Base-by-base conservation (phyloP, 139 green algal genomes). In the Pleodorina starrii region DNA sequence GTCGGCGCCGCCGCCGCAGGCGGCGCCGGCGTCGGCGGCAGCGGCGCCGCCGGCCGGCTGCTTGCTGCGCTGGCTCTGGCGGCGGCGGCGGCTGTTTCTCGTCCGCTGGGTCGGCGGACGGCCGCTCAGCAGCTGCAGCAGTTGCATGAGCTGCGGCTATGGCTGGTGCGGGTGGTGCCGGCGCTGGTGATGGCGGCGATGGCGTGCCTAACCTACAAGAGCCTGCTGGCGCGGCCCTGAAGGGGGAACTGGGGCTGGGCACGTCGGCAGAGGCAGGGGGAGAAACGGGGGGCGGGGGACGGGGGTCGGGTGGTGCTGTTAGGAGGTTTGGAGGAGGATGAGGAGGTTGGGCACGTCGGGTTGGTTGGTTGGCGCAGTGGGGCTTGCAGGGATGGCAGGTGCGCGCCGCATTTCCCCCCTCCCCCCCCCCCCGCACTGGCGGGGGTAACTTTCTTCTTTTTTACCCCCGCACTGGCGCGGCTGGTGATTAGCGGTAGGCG, bases 71-170 rank as follows among this genome's bases (percentile, higher is more conserved):
- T 69, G 36, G 57, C 32, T 14, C 27, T 21, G 43, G 60, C 17
- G 51, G 35, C 29, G 77, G 54, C 40, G 79, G 54, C 40, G 79
- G 54, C 36, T 17, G 36, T 25, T 17, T 17, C 43, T 32, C 32
- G 29, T 14, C 46, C 9, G 57, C 57, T 69, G 36, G 14, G 23
- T 44, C 40, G 32, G 48, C 76, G 36, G 12, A 40, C 76, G 1
- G 77, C 57, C 21, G 35, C 27, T 6, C 25, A 29, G 57, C 25
- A 48, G 79, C 60, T 43, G 79, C 79, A 54, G 80, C 79, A 36
- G 79, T 38, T 77, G 60, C 72, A 59, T 16, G 81, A 46, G 81
- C 35, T 88, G 82, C 81, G 81, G 60, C 63, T 87, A 42, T 77
- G 60, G 81, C 44, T 88, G 60, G 16, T 87, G 81, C 60, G 81